phyloP scores from a whole-genome alignment of 2,329 filamentous ascomycete species.

The Cordyceps tenuipes region DNA sequence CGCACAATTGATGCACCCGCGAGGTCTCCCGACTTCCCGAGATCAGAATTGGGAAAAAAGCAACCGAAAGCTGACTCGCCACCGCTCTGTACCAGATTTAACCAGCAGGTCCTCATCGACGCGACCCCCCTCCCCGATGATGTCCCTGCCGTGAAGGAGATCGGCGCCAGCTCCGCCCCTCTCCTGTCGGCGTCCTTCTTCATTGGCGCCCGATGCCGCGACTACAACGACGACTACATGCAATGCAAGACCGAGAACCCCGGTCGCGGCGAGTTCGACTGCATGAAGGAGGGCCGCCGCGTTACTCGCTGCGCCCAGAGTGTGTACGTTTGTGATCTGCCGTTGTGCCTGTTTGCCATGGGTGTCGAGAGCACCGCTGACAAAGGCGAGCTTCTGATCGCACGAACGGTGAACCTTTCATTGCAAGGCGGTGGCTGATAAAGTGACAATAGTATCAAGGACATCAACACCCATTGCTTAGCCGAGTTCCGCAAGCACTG shows the following conservation, averaged over 20 bases:
- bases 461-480: slow-evolving; percentile 93
- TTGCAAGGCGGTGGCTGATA: not conserved
- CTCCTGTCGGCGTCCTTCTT: slow-evolving; percentile 90
- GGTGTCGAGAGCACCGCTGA: not conserved
- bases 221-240: slow-evolving; percentile 99
- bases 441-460: slow-evolving; percentile 61
- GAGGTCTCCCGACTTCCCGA: not conserved
- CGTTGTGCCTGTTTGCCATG: not conserved
- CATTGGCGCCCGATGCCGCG: slow-evolving; percentile 88
- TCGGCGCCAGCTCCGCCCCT: slow-evolving; percentile 87
- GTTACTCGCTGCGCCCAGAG: slow-evolving; percentile 94
- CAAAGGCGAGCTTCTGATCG: not conserved
- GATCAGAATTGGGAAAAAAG: not conserved
- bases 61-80: slow-evolving; percentile 18
- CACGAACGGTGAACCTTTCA: not conserved
- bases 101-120: slow-evolving; percentile 87
- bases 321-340: slow-evolving; percentile 58
- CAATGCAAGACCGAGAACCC: slow-evolving; percentile 95
- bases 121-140: slow-evolving; percentile 87
- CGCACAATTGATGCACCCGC: slow-evolving; percentile 16
- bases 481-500: slow-evolving; percentile 88
- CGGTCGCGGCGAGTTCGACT: slow-evolving; percentile 85
- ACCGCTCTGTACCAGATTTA: slow-evolving; percentile 60
- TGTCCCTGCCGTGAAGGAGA: slow-evolving; percentile 88
- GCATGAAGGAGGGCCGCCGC: slow-evolving; percentile 90